A percentile compares a stretch with the other conserved stretches of the same genome.
phyloP scores from a whole-genome alignment of 169 alveolate genomes.

The Plasmodium cynomolgi region DNA sequence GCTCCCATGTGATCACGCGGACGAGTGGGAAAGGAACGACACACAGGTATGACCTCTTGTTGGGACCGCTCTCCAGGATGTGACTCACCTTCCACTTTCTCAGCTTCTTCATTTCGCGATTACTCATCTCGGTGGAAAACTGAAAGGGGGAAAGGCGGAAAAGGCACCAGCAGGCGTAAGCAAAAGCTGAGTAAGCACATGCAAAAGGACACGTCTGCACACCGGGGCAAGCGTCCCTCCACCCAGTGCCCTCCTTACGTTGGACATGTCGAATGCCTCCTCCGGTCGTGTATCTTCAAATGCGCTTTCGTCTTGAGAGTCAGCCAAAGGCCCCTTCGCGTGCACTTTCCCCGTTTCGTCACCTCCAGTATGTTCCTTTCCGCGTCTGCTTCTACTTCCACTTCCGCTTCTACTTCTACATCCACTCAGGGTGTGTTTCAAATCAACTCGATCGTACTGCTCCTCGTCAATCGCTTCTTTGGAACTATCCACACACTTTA shows the following conservation, averaged over 20 bases:
- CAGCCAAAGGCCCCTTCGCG: not conserved
- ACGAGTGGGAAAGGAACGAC: not conserved
- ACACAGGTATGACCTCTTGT: not conserved
- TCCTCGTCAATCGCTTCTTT: not conserved
- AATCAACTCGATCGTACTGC: not conserved
- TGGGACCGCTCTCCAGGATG: not conserved
- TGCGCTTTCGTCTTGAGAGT: not conserved
- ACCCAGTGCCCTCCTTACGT: not conserved
- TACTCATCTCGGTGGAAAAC: constrained; percentile 38
- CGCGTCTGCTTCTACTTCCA: not conserved
- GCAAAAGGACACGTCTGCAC: not conserved
- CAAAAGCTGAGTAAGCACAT: not conserved
- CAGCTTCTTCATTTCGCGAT: constrained; percentile 2
- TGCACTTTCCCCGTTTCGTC: not conserved
- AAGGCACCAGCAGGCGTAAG: not conserved
- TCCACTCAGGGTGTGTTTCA: not conserved
- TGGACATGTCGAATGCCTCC: not conserved
- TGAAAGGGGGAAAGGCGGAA: not conserved
- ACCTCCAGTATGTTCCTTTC: not conserved
- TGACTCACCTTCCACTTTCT: constrained; percentile 52
- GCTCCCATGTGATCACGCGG: not conserved
- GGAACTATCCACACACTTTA: not conserved
- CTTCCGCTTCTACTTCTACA: not conserved
- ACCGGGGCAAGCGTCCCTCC: not conserved
- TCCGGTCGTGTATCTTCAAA: constrained; percentile 1